Percentiles rank a stretch among this genome's conserved stretches.
Evolutionary conservation across 2,329 filamentous ascomycete species (phyloP).

Genomic region (Dothiorella sarmentorum): DNA sequence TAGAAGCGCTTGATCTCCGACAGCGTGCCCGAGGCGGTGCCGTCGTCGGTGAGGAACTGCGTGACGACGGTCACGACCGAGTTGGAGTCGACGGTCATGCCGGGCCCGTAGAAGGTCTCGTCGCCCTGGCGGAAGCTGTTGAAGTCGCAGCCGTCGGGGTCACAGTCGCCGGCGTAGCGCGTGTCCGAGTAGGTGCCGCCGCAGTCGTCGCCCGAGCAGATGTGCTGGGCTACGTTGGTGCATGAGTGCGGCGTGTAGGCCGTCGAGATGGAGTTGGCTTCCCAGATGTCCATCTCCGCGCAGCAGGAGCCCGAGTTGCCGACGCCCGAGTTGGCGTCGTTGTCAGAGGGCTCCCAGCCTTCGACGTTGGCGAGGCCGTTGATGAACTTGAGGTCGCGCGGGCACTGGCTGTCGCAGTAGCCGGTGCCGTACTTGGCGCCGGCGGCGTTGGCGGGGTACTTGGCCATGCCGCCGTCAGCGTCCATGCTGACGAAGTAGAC

Average conservation of each 20-base stretch:
- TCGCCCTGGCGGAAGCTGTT: constrained; percentile 63
- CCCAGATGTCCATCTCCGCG: constrained; percentile 53
- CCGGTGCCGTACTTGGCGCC: constrained; percentile 54
- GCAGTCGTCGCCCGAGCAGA: constrained; percentile 48
- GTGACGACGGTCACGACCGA: constrained; percentile 42
- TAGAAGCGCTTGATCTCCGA: constrained; percentile 42
- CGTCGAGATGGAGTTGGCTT: constrained; percentile 60
- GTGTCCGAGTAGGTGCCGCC: constrained; percentile 41
- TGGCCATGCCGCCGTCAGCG: constrained; percentile 55
- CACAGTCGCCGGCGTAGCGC: constrained; percentile 59
- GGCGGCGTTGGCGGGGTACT: constrained; percentile 43
- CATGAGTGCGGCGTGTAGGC: constrained; percentile 63
- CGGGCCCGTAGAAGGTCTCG: constrained; percentile 56
- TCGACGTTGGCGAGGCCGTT: constrained; percentile 56
- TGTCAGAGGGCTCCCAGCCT: constrained; percentile 49
- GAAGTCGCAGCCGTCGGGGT: constrained; percentile 65
- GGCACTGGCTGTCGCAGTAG: constrained; percentile 44
- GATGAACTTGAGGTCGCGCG: constrained; percentile 44
- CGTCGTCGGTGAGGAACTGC: constrained; percentile 39
- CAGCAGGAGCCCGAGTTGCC: constrained; percentile 60
- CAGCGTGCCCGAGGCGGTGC: constrained; percentile 38
- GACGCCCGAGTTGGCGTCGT: constrained; percentile 52
- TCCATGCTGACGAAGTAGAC: constrained; percentile 64
- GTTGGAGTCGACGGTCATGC: constrained; percentile 40
- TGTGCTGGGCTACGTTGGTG: constrained; percentile 44